Percentiles rank a stretch among this genome's conserved stretches.
Evolutionary conservation across 495 filamentous ascomycete species (phyloP).

Genomic region (Hypoxylon rickii): DNA sequence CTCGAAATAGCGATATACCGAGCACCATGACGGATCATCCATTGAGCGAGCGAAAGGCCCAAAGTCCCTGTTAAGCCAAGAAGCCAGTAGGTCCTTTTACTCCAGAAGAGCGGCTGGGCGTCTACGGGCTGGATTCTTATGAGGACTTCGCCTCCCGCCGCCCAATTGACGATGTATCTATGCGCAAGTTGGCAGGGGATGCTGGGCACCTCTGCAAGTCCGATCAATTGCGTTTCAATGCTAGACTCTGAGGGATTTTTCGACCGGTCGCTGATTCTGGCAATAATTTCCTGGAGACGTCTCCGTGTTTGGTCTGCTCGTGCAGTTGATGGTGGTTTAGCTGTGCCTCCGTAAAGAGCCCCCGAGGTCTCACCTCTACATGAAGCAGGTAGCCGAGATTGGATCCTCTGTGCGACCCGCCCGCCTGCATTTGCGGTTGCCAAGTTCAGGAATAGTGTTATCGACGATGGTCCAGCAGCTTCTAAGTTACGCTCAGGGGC

Average conservation of each 20-base stretch:
- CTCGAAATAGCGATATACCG: slow-evolving; percentile 56
- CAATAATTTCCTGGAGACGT: neutral
- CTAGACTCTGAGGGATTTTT: neutral
- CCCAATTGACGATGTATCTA: slow-evolving; percentile 13
- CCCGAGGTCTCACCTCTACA: neutral
- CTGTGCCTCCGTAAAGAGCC: neutral
- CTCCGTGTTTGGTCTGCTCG: neutral
- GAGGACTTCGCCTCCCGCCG: neutral
- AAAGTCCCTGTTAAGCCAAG: slow-evolving; percentile 55
- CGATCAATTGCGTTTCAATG: neutral
- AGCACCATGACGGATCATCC: slow-evolving; percentile 59
- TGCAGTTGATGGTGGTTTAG: neutral
- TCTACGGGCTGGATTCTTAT: slow-evolving; percentile 12
- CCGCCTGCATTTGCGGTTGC: neutral
- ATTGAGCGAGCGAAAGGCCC: slow-evolving; percentile 55
- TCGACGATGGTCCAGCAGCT: neutral
- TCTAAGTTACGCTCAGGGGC: neutral
- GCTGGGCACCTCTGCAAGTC: neutral
- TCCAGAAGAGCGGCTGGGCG: slow-evolving; percentile 23
- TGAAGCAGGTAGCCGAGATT: neutral
- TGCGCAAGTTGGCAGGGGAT: neutral
- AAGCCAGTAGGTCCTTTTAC: slow-evolving; percentile 55
- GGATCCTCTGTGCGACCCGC: neutral
- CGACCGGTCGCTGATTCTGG: neutral
- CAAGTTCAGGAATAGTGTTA: neutral